Evolutionary conservation across 176 grass and related monocot genomes (phyloP).

Genomic region (Secale cereale): DNA sequence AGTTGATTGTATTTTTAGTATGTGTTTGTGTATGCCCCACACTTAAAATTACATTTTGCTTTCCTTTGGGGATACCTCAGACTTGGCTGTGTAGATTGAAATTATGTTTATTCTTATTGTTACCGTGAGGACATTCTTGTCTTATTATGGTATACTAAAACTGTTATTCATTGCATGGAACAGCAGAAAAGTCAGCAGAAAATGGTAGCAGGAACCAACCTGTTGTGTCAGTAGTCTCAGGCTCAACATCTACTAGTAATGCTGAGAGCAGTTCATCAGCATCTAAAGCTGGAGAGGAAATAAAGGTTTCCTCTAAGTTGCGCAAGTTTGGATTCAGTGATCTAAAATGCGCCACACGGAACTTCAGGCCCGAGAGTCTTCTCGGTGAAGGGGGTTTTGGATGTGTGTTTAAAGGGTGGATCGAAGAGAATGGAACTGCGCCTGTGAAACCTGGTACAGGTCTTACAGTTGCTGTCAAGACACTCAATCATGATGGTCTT

Average conservation of each 20-base stretch:
- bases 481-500: constrained; percentile 86
- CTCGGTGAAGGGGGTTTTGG: constrained; percentile 87
- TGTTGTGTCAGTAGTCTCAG: constrained; percentile 58
- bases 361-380: constrained; percentile 79
- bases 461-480: constrained; percentile 92
- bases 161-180: constrained; percentile 37
- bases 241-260: constrained; percentile 73
- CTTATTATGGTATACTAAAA: not conserved
- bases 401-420: constrained; percentile 94
- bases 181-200: constrained; percentile 72
- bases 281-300: constrained; percentile 70
- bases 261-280: constrained; percentile 77
- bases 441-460: constrained; percentile 87
- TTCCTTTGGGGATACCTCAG: not conserved
- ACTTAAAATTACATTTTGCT: not conserved
- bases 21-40: not conserved
- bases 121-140: not conserved
- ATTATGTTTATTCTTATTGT: not conserved
- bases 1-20: not conserved
- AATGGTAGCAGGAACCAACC: constrained; percentile 82
- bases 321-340: constrained; percentile 81
- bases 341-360: constrained; percentile 77
- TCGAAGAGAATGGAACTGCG: constrained; percentile 83
- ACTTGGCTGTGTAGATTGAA: constrained; percentile 8
- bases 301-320: constrained; percentile 76